phyloP scores from a whole-genome alignment of 2,329 filamentous ascomycete species.

The Pseudogymnoascus sp. region DNA sequence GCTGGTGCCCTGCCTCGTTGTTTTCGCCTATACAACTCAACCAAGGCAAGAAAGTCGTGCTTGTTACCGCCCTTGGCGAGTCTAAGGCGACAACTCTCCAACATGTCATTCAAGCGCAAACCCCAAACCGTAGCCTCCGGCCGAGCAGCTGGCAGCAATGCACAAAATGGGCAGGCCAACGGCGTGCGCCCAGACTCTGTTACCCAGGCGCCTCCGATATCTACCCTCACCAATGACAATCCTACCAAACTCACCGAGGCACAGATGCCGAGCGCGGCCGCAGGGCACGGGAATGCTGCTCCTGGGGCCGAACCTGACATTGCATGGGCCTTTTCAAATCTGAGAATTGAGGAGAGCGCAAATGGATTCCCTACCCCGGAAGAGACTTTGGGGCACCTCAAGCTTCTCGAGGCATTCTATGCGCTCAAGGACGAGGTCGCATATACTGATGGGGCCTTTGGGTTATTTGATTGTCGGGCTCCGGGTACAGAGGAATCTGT shows the following conservation, averaged over 20 bases:
- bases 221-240: background rate
- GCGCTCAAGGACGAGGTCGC: constrained; percentile 59
- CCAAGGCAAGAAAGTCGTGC: background rate
- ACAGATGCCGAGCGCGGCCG: background rate
- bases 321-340: constrained; percentile 30
- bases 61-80: background rate
- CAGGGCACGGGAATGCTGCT: background rate
- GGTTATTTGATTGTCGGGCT: constrained; percentile 42
- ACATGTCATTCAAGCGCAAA: background rate
- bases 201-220: background rate
- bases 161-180: background rate
- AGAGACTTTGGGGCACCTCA: constrained; percentile 64
- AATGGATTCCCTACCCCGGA: constrained; percentile 36
- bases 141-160: background rate
- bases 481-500: background rate
- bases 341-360: constrained; percentile 27
- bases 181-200: no score
- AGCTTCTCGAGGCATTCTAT: constrained; percentile 61
- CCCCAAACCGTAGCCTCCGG: background rate
- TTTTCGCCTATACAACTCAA: background rate
- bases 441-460: constrained; percentile 58
- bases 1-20: background rate
- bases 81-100: background rate
- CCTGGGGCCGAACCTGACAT: background rate
- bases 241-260: background rate